Evolutionary conservation across 2,329 filamentous ascomycete genomes (phyloP), one percentile per base, ranked within the genome.

Genomic region (Stachybotrys chartarum): DNA sequence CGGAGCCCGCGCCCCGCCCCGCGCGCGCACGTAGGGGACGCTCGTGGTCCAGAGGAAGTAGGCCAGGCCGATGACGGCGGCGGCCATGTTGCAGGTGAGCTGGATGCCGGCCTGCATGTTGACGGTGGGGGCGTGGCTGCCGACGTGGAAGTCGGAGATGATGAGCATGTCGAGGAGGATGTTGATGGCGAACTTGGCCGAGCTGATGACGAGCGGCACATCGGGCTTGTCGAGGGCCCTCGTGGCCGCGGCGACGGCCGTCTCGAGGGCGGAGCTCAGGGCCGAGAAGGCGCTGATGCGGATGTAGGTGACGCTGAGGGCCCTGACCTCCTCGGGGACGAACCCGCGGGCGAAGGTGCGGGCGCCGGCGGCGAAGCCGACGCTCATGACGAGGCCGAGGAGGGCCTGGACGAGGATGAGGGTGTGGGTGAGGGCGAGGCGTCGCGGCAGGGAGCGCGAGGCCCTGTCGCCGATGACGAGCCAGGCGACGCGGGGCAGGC

Each of bases 161-260:
- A 90, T 64, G 1, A 90, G 70, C 54, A 90, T 64, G 58, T 89
- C 85, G 0, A 90, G 73, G 2, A 84, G 57, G 54, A 90, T 90
- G 60, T 90, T 90, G 57, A 87, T 66, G 0, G 74, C 70, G 54
- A 89, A 87, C 59, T 86, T 87, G 53, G 78, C 73, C 0, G 75
- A 78, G 64, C 80, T 88, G 59, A 90, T 86, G 1, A 87, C 63
- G 0, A 90, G 70, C 0, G 86, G 85, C 0, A 90, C 83, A 62
- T 90, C 86, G 0, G 86, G 86, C 52, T 82, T 78, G 64, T 90
- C 87, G 1, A 91, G 69, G 0, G 87, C 84, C 48, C 86, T 73
- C 0, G 86, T 88, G 0, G 79, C 78, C 1, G 78, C 75, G 0
- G 80, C 75, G 0, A 89, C 81, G 0, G 86, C 82, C 0, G 79